Evolutionary conservation across 129 eudicot species (phyloP).

Genomic region (sunflower (Helianthus annuus)): DNA sequence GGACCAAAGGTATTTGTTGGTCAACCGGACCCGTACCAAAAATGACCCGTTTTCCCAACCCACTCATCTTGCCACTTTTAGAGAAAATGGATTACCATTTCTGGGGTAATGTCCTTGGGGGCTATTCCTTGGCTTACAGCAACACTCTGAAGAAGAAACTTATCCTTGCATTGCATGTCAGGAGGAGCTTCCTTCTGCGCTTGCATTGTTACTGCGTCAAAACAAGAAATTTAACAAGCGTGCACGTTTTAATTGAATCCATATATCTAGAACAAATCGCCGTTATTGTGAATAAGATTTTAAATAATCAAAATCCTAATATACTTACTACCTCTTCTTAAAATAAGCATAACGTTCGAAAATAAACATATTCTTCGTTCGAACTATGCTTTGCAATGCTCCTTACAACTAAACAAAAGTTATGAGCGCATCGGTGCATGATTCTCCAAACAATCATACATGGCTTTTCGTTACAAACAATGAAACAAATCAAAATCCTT

Average conservation of each 20-base stretch:
- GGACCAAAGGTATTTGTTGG: too few species aligned
- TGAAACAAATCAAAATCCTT: too few species aligned
- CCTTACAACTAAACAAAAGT: not conserved
- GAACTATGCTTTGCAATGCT: not conserved
- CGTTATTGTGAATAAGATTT: not conserved
- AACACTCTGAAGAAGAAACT: conserved; percentile 82
- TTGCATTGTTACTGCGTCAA: conserved; percentile 67
- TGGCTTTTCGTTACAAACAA: too few species aligned
- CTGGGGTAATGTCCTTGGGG: conserved; percentile 66
- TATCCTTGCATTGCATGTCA: conserved; percentile 80
- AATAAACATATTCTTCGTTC: not conserved
- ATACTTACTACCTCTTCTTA: not conserved
- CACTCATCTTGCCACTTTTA: not conserved
- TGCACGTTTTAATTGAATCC: not conserved
- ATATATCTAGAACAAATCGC: not conserved
- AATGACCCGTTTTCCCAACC: too few species aligned
- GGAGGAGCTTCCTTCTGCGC: conserved; percentile 82
- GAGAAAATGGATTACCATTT: conserved; percentile 51
- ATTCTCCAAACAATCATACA: not conserved
- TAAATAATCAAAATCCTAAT: not conserved
- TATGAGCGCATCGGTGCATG: not conserved
- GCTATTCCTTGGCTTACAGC: conserved; percentile 46
- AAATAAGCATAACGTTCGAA: not conserved
- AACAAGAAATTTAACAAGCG: not conserved
- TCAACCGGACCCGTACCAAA: too few species aligned